A percentile compares a stretch with the other conserved stretches of the same genome.
These are phyloP conservation scores for Colletotrichum kahawae DNA, from an alignment of 2,329 filamentous ascomycete genomes.

Conservation along the genomic window DNA sequence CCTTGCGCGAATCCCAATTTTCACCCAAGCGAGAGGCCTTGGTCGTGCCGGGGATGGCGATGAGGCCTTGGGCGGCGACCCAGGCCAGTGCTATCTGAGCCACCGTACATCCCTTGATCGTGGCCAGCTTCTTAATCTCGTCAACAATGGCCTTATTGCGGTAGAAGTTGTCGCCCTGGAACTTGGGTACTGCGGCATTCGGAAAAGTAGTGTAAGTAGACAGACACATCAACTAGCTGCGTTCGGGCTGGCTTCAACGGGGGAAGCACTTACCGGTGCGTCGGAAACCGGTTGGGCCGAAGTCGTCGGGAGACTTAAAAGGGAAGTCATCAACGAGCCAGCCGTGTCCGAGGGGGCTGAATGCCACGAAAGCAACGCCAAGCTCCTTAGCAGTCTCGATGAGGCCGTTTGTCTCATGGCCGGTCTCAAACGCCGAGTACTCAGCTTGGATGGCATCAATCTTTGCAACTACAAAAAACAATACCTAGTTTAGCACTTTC, in stretches of 20 bases:
- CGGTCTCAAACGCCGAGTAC: conserved; percentile 36
- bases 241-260: too few species aligned
- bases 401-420: conserved; percentile 33
- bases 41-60: conserved; percentile 51
- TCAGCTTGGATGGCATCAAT: conserved; percentile 52
- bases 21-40: conserved; percentile 42
- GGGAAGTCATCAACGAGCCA: conserved; percentile 50
- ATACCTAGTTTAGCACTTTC: too few species aligned
- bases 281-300: conserved; percentile 45
- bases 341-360: conserved; percentile 50
- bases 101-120: conserved; percentile 34
- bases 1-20: conserved; percentile 41
- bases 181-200: conserved; percentile 30
- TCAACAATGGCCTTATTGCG: conserved; percentile 46
- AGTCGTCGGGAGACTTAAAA: conserved; percentile 49
- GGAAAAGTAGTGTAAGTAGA: conserved; percentile 25
- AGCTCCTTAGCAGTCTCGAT: conserved; percentile 47
- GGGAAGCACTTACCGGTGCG: conserved; percentile 33
- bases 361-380: conserved; percentile 47
- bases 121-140: conserved; percentile 44
- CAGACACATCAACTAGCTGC: background rate
- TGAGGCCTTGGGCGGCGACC: conserved; percentile 44
- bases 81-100: conserved; percentile 43
- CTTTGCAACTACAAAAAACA: conserved; percentile 40
- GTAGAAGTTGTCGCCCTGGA: conserved; percentile 50